phyloP scores from a whole-genome alignment of 2,329 filamentous ascomycete species.

The Neodidymelliopsis sp. region DNA sequence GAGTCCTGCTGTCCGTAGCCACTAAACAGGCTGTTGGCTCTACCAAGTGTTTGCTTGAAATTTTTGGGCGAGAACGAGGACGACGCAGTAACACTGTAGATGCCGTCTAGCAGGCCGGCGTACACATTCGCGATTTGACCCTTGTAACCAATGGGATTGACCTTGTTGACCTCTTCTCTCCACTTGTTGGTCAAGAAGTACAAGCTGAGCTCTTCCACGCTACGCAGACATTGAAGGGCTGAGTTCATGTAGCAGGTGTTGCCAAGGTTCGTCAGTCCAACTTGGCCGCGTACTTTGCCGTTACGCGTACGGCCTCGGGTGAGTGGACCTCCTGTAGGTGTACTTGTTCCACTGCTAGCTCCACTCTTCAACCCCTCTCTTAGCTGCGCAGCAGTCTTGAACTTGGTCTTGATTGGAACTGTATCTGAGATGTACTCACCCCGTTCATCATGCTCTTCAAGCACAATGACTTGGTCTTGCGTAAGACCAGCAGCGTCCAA shows the following conservation, averaged over 20 bases:
- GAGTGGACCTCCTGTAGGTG: slow-evolving; percentile 69
- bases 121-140: slow-evolving; percentile 90
- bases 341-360: slow-evolving; percentile 68
- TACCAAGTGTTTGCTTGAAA: slow-evolving; percentile 84
- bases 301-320: slow-evolving; percentile 76
- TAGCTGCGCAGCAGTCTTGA: slow-evolving; percentile 47
- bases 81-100: slow-evolving; percentile 74
- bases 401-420: slow-evolving; percentile 54
- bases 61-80: slow-evolving; percentile 78
- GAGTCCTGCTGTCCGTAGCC: slow-evolving; percentile 97
- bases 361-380: slow-evolving; percentile 39
- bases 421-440: slow-evolving; percentile 64
- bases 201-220: slow-evolving; percentile 89
- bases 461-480: slow-evolving; percentile 78
- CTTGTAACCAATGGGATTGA: slow-evolving; percentile 84
- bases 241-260: slow-evolving; percentile 99
- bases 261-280: slow-evolving; percentile 87
- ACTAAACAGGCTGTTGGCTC: slow-evolving; percentile 83
- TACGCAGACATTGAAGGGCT: slow-evolving; percentile 90
- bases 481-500: slow-evolving; percentile 72
- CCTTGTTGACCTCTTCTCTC: slow-evolving; percentile 80
- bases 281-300: slow-evolving; percentile 75
- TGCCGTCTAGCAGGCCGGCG: slow-evolving; percentile 74
- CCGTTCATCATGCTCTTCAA: slow-evolving; percentile 73
- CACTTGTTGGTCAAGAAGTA: slow-evolving; percentile 79